A percentile compares a stretch with the other conserved stretches of the same genome.
These are phyloP conservation scores for Colletotrichum eleusines DNA, from an alignment of 2,329 filamentous ascomycete species.

Conservation along the genomic window DNA sequence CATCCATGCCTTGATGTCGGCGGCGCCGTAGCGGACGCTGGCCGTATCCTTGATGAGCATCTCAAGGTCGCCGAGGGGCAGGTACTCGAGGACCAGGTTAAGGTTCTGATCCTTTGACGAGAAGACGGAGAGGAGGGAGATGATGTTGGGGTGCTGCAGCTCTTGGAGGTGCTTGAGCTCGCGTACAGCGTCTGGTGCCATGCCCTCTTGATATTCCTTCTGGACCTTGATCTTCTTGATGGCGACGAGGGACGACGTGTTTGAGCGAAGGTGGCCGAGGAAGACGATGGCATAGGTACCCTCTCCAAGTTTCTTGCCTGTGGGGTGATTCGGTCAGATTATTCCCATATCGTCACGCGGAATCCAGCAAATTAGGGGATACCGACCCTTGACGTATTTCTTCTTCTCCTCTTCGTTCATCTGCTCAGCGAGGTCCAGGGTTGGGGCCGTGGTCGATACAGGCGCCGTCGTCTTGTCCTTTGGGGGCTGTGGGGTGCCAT, in stretches of 20 bases:
- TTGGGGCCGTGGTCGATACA: constrained; percentile 51
- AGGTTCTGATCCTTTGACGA: constrained; percentile 96
- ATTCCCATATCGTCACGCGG: background rate
- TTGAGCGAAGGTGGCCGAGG: constrained; percentile 81
- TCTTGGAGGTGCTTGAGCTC: constrained; percentile 97
- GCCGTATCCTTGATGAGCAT: constrained; percentile 90
- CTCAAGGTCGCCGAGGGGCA: constrained; percentile 94
- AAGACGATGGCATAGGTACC: constrained; percentile 98
- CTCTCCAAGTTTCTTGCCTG: constrained; percentile 91
- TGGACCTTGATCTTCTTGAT: constrained; percentile 95
- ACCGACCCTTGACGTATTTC: constrained; percentile 87
- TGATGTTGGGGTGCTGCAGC: constrained; percentile 94
- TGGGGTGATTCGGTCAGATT: background rate
- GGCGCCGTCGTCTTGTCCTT: constrained; percentile 38
- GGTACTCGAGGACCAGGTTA: constrained; percentile 93
- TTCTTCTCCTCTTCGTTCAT: constrained; percentile 84
- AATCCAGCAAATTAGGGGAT: accelerated
- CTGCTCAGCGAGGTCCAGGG: constrained; percentile 78
- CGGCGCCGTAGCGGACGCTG: constrained; percentile 82
- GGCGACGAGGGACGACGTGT: constrained; percentile 82
- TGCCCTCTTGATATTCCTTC: constrained; percentile 88
- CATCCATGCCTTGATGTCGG: constrained; percentile 99
- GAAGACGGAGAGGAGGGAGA: constrained; percentile 92
- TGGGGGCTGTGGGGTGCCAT: constrained; percentile 58
- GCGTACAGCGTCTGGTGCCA: constrained; percentile 93